A percentile compares a stretch with the other conserved stretches of the same genome.
phyloP scores from a whole-genome alignment of 139 green algal genomes.

The Picochlorum sp. region DNA sequence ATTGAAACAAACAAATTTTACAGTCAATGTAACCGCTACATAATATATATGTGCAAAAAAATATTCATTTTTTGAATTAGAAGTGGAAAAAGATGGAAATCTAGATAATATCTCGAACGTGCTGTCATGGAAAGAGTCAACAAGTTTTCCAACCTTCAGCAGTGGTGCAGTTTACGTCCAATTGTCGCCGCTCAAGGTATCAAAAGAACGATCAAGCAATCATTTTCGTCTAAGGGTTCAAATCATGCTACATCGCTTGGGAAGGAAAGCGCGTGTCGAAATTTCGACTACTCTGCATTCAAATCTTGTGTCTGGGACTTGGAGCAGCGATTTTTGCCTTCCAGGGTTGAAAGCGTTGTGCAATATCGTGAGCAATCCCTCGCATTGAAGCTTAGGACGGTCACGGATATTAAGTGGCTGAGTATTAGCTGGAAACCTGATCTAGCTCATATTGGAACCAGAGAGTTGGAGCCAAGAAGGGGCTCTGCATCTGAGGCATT shows the following conservation, averaged over 20 bases:
- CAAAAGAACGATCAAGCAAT: no score
- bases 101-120: neutral
- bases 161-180: no score
- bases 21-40: no score
- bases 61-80: no score
- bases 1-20: no score
- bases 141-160: neutral
- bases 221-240: no score
- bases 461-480: constrained; percentile 19
- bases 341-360: constrained; percentile 35
- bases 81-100: no score
- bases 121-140: neutral
- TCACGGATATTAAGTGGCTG: constrained; percentile 46
- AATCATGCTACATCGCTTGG: no score
- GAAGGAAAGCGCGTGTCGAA: constrained; percentile 5
- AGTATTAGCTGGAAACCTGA: constrained; percentile 64
- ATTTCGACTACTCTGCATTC: constrained; percentile 55
- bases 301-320: constrained; percentile 41
- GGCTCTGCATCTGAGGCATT: constrained; percentile 33
- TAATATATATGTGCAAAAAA: no score
- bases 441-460: constrained; percentile 27
- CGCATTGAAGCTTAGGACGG: constrained; percentile 39
- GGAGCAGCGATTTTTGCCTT: constrained; percentile 2
- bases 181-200: neutral
- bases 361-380: constrained; percentile 50